Conservation (phyloP, 495 filamentous ascomycete genomes). For the Trichoderma orchidacearum region DNA sequence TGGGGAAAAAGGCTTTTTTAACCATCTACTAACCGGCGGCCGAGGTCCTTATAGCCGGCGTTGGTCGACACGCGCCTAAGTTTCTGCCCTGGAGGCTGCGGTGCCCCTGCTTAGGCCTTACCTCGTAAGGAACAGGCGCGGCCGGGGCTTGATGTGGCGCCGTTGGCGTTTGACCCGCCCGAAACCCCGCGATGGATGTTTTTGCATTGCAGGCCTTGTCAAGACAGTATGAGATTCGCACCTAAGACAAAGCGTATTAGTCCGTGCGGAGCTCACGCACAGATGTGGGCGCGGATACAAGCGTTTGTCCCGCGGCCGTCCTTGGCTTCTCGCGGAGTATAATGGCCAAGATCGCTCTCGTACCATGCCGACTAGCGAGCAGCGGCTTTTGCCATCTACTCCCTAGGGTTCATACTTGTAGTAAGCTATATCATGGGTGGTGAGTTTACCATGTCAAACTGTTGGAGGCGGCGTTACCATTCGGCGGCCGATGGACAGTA, state of each 20-base stretch:
- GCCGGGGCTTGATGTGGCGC: not conserved
- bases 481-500: not conserved
- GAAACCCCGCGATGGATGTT: not conserved
- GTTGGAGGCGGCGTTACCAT: not conserved
- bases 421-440: not conserved
- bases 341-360: not conserved
- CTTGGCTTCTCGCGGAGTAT: not conserved
- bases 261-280: not conserved
- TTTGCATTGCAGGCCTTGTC: not conserved
- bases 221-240: not conserved
- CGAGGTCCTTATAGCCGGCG: not conserved
- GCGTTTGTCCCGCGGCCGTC: not conserved
- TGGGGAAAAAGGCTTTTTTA: not conserved
- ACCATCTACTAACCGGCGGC: not conserved
- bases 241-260: not conserved
- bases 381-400: not conserved
- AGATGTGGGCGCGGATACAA: not conserved
- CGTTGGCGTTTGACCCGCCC: not conserved
- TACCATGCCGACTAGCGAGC: not conserved
- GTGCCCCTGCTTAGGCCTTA: not conserved
- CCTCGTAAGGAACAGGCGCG: not conserved
- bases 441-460: not conserved
- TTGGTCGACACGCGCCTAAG: not conserved
- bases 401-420: not conserved
- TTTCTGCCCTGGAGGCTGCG: not conserved